These are phyloP conservation scores for Colletotrichum sp. DNA, from an alignment of 2,329 filamentous ascomycete genomes.

Conservation along the genomic window DNA sequence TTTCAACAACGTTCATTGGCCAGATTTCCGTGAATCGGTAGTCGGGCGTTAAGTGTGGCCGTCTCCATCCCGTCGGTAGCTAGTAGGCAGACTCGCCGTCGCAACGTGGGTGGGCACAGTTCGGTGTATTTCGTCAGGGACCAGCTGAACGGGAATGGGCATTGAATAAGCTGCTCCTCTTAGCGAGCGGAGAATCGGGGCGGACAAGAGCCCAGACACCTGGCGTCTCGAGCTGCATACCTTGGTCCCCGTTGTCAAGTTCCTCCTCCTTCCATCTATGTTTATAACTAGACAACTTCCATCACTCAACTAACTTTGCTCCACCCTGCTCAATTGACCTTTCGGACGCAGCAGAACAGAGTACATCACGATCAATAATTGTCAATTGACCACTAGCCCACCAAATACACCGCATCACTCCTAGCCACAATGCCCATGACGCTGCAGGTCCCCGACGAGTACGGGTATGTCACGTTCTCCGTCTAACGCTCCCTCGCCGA, in stretches of 20 bases:
- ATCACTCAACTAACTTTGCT: background rate
- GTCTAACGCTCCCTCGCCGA: background rate
- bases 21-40: background rate
- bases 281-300: background rate
- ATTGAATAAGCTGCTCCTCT: background rate
- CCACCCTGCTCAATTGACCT: background rate
- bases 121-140: background rate
- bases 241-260: background rate
- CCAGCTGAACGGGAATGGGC: background rate
- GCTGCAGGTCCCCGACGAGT: constrained; percentile 52
- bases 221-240: constrained; percentile 3
- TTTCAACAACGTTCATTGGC: background rate
- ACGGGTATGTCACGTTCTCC: constrained; percentile 46
- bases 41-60: background rate
- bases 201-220: constrained; percentile 1
- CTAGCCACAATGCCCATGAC: constrained; percentile 45
- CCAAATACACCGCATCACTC: background rate
- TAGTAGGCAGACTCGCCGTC: background rate
- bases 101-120: background rate
- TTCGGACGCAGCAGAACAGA: background rate
- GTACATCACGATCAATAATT: background rate
- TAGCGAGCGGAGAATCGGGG: background rate
- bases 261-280: background rate
- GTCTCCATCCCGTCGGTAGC: background rate
- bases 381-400: background rate